Evolutionary conservation across 2,329 filamentous ascomycete genomes (phyloP), one percentile per base, ranked within the genome.

Genomic region (Venturia effusa): DNA sequence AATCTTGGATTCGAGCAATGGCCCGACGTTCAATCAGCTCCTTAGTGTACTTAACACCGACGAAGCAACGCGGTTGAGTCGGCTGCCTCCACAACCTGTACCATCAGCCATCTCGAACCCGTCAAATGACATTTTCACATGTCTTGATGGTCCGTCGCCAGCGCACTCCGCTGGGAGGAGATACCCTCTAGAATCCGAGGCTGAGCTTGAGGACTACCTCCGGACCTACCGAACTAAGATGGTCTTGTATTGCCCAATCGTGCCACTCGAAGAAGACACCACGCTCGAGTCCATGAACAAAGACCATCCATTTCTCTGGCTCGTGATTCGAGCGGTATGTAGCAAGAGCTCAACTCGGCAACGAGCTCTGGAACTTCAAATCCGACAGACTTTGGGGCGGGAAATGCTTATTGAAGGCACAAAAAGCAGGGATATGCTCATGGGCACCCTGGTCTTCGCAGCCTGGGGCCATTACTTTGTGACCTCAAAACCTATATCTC

Each of bases 371-470:
- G 69, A 67, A 19, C 68, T 65, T 15, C 60, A 66, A 17, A 43
- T 70, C 5, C 65, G 68, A 17, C 64, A 67, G 41, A 61, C 59
- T 17, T 40, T 73, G 7, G 68, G 68, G n/a, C 37, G 64, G 5
- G 67, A 64, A 55, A 65, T 71, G 2, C 19, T 72, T 11, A 65
- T 70, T 13, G 66, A 71, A 48, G 69, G 67, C 15, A 68, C 71
- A 34, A 66, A 67, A 27, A 71, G 65, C 65, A 13, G 71, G 5
- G 70, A 71, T 61, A 24, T 71, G 13, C 64, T 72, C 11, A 51
- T 67, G 17, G 67, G 66, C 51, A 22, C 72, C 1, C 60, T 72
- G 10, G 65, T 67, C 13, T 70, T 68, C 24, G 68, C 45, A 67
- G 41, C 45, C 66, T 34, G 72, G 71, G 69, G 68, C 51, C 55